Percentiles rank a stretch among this genome's conserved stretches.
Evolutionary conservation across 2,329 filamentous ascomycete species (phyloP).

Genomic region (Aspergillus neoniger): DNA sequence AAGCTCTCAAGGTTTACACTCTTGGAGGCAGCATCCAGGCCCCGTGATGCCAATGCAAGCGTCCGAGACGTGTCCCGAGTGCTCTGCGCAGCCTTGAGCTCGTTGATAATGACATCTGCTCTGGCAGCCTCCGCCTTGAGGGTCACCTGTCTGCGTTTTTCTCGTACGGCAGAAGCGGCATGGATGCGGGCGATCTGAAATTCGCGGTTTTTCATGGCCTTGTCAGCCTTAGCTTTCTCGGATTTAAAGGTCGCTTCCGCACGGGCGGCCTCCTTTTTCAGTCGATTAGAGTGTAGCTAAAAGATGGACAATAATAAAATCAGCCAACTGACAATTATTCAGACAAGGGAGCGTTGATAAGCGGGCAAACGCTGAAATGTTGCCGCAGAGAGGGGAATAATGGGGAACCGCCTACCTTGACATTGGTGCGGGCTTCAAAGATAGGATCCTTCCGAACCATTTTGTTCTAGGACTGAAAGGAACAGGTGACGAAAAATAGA

Average conservation of each 20-base stretch:
- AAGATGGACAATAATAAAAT: neutral
- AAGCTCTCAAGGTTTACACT: slow-evolving; percentile 50
- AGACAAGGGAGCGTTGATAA: neutral
- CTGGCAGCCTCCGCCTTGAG: slow-evolving; percentile 49
- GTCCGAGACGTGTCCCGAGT: slow-evolving; percentile 50
- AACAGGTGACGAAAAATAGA: neutral
- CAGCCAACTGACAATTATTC: too few species aligned
- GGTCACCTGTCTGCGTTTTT: slow-evolving; percentile 49
- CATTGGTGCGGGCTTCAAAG: slow-evolving; percentile 46
- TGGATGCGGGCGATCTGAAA: slow-evolving; percentile 54
- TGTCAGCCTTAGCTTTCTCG: slow-evolving; percentile 52
- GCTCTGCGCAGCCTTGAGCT: slow-evolving; percentile 50
- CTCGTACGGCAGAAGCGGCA: slow-evolving; percentile 48
- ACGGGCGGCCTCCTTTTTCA: slow-evolving; percentile 50
- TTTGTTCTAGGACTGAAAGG: slow-evolving; percentile 16
- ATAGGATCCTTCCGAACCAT: slow-evolving; percentile 46
- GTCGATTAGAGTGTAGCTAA: slow-evolving; percentile 50
- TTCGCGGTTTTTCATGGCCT: slow-evolving; percentile 51
- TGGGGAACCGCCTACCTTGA: slow-evolving; percentile 34
- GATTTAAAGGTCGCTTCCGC: slow-evolving; percentile 49
- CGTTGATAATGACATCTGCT: slow-evolving; percentile 52
- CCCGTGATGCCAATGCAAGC: slow-evolving; percentile 47
- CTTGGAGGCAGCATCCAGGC: slow-evolving; percentile 47
- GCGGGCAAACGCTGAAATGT: neutral
- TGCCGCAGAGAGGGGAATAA: neutral